Evolutionary conservation across 129 eudicot genomes (phyloP).

Genomic region (Tagetes erecta): DNA sequence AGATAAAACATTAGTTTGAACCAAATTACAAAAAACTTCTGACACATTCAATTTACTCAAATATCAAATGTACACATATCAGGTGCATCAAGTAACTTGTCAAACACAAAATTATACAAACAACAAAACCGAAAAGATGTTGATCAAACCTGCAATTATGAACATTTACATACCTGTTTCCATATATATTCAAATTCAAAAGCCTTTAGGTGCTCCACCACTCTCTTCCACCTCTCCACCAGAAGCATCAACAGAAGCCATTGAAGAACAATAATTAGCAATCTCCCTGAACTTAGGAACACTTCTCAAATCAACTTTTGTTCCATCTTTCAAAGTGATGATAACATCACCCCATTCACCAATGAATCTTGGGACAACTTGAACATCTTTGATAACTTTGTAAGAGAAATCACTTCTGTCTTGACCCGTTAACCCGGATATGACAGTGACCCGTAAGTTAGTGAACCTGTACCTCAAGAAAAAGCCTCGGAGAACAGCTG

Average conservation of each 20-base stretch:
- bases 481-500: constrained; percentile 88
- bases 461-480: constrained; percentile 86
- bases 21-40: background rate
- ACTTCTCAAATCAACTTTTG: constrained; percentile 92
- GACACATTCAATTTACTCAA: constrained; percentile 9
- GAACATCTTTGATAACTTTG: constrained; percentile 77
- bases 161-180: constrained; percentile 44
- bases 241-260: constrained; percentile 44
- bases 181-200: constrained; percentile 39
- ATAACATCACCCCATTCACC: constrained; percentile 99
- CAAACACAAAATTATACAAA: constrained; percentile 17
- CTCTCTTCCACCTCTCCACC: constrained; percentile 20
- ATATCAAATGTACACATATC: constrained; percentile 17
- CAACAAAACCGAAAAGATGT: background rate
- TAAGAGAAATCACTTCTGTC: constrained; percentile 92
- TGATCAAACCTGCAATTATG: constrained; percentile 34
- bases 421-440: constrained; percentile 91
- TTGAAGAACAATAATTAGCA: constrained; percentile 78
- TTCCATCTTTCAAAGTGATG: constrained; percentile 86
- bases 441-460: constrained; percentile 75
- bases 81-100: constrained; percentile 15
- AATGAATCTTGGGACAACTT: constrained; percentile 91
- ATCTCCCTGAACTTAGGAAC: constrained; percentile 93
- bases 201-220: constrained; percentile 56
- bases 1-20: background rate